These are phyloP conservation scores for Leishmania tarentolae DNA, from an alignment of 208 protist genomes.

Conservation along the genomic window DNA sequence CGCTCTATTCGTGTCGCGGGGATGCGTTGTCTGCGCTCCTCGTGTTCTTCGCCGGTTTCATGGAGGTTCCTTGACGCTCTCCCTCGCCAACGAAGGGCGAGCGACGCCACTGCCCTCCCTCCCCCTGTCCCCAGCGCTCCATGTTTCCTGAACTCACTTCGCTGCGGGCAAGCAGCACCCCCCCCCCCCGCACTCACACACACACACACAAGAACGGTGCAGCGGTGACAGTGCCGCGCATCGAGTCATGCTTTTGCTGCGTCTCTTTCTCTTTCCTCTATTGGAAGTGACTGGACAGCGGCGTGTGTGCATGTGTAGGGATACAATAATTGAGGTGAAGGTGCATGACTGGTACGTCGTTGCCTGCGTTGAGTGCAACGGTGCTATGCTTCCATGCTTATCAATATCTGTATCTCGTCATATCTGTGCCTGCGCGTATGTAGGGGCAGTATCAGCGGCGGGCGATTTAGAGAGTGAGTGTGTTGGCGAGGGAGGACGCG, in stretches of 20 bases:
- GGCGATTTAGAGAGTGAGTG: not conserved
- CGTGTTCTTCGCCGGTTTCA: not conserved
- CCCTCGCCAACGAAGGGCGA: not conserved
- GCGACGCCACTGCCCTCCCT: no score
- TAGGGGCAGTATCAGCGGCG: not conserved
- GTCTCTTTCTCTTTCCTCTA: not conserved
- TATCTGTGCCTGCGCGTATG: not conserved
- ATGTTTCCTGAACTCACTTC: no score
- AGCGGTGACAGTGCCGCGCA: not conserved
- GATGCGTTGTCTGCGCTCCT: not conserved
- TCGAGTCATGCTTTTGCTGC: not conserved
- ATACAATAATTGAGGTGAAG: not conserved
- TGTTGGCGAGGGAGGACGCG: not conserved
- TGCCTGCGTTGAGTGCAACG: not conserved
- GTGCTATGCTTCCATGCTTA: not conserved
- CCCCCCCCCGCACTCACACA: not conserved
- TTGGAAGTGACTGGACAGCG: not conserved
- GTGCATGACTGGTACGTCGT: not conserved
- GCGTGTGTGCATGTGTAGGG: not conserved
- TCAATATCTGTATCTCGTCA: not conserved
- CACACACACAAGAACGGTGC: not conserved
- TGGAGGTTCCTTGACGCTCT: not conserved
- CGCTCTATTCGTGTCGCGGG: not conserved
- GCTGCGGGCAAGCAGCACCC: no score
- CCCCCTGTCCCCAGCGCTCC: no score